phyloP scores from a whole-genome alignment of 2,329 filamentous ascomycete species.

The Pyricularia sp. region DNA sequence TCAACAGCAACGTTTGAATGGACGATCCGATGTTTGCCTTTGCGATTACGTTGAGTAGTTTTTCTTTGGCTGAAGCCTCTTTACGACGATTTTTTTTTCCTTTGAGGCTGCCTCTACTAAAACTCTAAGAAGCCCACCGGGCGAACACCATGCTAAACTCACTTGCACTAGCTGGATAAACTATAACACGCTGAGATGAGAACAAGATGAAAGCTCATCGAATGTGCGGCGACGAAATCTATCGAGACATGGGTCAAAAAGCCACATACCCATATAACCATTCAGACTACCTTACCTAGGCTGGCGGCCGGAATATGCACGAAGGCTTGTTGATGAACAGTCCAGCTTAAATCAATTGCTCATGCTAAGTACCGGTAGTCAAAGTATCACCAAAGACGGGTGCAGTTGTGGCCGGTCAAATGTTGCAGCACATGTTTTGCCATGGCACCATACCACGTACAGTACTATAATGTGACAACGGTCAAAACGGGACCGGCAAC shows the following conservation, averaged over 20 bases:
- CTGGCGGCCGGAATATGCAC: neutral
- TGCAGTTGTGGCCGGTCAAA: neutral
- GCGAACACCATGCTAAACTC: neutral
- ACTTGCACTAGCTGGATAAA: neutral
- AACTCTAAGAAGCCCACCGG: neutral
- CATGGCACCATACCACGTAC: too few species aligned
- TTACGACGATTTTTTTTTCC: neutral
- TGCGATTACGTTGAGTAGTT: neutral
- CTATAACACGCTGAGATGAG: neutral
- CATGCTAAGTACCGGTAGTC: too few species aligned
- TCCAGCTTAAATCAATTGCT: neutral
- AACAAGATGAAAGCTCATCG: neutral
- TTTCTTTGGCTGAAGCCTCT: neutral
- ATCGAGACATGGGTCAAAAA: neutral
- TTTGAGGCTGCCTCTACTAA: neutral
- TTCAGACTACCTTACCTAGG: neutral
- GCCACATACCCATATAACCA: neutral
- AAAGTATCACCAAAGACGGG: neutral
- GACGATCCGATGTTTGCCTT: neutral
- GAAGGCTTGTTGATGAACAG: neutral
- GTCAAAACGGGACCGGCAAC: too few species aligned
- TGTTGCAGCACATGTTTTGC: too few species aligned
- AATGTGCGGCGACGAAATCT: neutral
- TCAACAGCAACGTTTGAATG: neutral
- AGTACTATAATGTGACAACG: too few species aligned